A percentile compares a stretch with the other conserved stretches of the same genome.
Conservation (phyloP, 768 basidiomycete species). For the Mycena sanguinolenta region DNA sequence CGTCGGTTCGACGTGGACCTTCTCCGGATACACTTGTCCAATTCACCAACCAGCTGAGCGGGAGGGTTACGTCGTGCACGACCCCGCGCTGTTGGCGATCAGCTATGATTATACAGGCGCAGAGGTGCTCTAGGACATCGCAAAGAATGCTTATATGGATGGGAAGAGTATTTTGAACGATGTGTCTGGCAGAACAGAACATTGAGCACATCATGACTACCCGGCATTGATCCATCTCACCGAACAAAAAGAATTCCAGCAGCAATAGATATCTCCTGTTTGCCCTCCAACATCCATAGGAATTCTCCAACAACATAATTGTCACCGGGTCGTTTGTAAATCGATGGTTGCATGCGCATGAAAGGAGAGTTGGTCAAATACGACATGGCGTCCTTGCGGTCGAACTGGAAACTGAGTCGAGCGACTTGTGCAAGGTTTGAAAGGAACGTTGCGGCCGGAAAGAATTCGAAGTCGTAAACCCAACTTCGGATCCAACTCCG, state of each 20-base stretch:
- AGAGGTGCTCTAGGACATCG: slow-evolving; percentile 63
- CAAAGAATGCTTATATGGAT: slow-evolving; percentile 66
- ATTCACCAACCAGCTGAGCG: slow-evolving; percentile 63
- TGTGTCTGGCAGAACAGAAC: slow-evolving; percentile 54
- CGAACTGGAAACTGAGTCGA: slow-evolving; percentile 54
- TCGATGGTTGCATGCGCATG: slow-evolving; percentile 35
- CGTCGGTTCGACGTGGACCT: slow-evolving; percentile 26
- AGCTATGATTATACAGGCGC: slow-evolving; percentile 55
- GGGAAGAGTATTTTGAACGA: slow-evolving; percentile 51
- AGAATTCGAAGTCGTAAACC: slow-evolving; percentile 50
- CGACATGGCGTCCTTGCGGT: slow-evolving; percentile 46
- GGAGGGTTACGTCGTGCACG: slow-evolving; percentile 65
- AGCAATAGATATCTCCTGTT: slow-evolving; percentile 41
- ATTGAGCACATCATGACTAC: no score
- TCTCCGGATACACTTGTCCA: slow-evolving; percentile 35
- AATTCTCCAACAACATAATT: slow-evolving; percentile 49
- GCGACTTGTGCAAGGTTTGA: slow-evolving; percentile 54
- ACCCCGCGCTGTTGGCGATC: slow-evolving; percentile 39
- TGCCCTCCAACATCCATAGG: slow-evolving; percentile 45
- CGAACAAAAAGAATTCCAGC: slow-evolving; percentile 54
- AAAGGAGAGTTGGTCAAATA: slow-evolving; percentile 53
- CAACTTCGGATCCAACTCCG: slow-evolving; percentile 61
- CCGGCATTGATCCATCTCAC: slow-evolving; percentile 48
- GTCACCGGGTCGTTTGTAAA: slow-evolving; percentile 33
- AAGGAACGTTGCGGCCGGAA: slow-evolving; percentile 48